A percentile compares a stretch with the other conserved stretches of the same genome.
phyloP scores from a whole-genome alignment of 2,329 filamentous ascomycete species.

The Gremmenia infestans region DNA sequence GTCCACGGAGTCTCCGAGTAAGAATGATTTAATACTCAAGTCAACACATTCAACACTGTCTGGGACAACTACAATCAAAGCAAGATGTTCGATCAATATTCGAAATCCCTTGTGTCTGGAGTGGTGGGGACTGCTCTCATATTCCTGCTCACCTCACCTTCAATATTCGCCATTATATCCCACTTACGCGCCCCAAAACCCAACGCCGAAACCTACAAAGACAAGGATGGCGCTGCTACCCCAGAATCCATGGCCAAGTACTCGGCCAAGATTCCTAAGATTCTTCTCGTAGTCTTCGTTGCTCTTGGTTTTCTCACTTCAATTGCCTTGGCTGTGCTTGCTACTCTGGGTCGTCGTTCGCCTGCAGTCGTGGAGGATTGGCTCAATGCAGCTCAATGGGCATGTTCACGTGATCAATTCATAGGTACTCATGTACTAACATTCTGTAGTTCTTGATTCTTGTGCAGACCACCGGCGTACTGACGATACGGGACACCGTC shows the following conservation, averaged over 20 bases:
- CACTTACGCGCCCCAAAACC: slow-evolving; percentile 32
- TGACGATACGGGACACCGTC: slow-evolving; percentile 45
- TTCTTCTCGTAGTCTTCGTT: slow-evolving; percentile 49
- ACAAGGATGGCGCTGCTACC: slow-evolving; percentile 65
- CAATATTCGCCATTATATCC: slow-evolving; percentile 31
- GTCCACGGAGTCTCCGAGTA: too few relatives aligned
- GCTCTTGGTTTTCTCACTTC: slow-evolving; percentile 50
- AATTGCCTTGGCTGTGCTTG: slow-evolving; percentile 50
- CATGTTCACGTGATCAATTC: slow-evolving; percentile 39
- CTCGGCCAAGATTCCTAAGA: slow-evolving; percentile 55
- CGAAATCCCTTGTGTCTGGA: slow-evolving; percentile 22
- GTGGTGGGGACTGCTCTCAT: slow-evolving; percentile 32
- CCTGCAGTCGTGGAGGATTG: slow-evolving; percentile 50
- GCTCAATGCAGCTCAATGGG: slow-evolving; percentile 58
- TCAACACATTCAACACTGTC: too few relatives aligned
- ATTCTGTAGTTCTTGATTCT: slow-evolving; percentile 43
- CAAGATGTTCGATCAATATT: slow-evolving; percentile 58
- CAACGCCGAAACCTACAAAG: slow-evolving; percentile 51
- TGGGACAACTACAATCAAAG: background rate
- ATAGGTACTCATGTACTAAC: slow-evolving; percentile 12
- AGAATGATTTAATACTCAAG: too few relatives aligned
- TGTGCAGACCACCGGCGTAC: slow-evolving; percentile 47
- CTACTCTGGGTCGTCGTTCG: slow-evolving; percentile 37
- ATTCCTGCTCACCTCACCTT: slow-evolving; percentile 36
- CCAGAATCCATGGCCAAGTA: slow-evolving; percentile 58